phyloP scores from a whole-genome alignment of 169 alveolate genomes.

The Cryptosporidium meleagridis region DNA sequence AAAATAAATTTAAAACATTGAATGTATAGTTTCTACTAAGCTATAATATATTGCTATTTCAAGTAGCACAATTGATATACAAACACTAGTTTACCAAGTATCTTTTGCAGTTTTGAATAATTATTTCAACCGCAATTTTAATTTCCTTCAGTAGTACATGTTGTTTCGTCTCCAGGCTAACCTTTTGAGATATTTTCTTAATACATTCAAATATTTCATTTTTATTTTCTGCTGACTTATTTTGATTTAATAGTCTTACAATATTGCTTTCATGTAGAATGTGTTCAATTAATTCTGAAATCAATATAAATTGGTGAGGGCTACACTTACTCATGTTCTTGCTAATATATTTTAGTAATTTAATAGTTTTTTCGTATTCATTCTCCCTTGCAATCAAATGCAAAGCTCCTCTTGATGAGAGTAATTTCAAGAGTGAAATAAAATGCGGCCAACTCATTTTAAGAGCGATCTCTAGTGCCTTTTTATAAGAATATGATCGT shows the following conservation, averaged over 20 bases:
- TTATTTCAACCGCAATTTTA: conserved; percentile 4
- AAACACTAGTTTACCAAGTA: background rate
- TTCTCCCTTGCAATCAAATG: conserved; percentile 49
- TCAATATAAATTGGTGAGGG: conserved; percentile 43
- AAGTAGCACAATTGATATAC: background rate
- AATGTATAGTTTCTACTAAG: background rate
- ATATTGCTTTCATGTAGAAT: conserved; percentile 31
- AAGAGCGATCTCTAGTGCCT: conserved; percentile 42
- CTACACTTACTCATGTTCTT: conserved; percentile 17
- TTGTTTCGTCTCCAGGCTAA: conserved; percentile 49
- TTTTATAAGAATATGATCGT: conserved; percentile 54
- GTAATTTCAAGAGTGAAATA: conserved; percentile 8
- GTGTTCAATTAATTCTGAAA: conserved; percentile 55
- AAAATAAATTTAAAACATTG: background rate
- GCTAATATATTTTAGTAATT: conserved; percentile 18
- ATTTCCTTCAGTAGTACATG: conserved; percentile 37
- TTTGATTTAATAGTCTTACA: background rate
- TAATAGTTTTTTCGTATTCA: conserved; percentile 1
- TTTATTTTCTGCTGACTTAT: background rate
- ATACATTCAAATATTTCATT: conserved; percentile 27
- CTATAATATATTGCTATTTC: background rate
- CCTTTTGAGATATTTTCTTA: conserved; percentile 49
- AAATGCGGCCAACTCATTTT: conserved; percentile 56
- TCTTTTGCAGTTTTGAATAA: conserved; percentile 38
- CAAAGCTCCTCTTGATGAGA: conserved; percentile 65